Conservation (phyloP, 2,329 filamentous ascomycete genomes). For the Aspergillus tubingensis region DNA sequence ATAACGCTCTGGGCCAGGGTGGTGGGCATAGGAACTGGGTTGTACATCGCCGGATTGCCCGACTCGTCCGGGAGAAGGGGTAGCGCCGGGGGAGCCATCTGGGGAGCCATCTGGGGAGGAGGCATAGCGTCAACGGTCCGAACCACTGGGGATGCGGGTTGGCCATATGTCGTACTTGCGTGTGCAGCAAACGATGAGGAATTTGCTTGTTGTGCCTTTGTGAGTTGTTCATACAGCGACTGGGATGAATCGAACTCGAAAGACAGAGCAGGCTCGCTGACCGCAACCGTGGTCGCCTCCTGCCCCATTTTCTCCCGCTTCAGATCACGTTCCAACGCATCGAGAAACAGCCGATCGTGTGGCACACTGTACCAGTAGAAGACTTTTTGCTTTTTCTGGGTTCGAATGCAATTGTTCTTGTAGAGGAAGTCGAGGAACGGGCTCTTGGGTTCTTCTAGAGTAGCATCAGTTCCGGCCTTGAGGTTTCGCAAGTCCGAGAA, state of each 20-base stretch:
- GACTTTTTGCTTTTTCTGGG: conserved; percentile 99
- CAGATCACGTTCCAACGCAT: conserved; percentile 92
- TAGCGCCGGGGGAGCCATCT: conserved; percentile 70
- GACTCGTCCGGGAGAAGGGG: conserved; percentile 63
- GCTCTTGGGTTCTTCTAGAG: conserved; percentile 97
- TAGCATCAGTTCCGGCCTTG: conserved; percentile 97
- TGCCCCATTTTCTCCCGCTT: conserved; percentile 99
- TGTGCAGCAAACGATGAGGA: conserved; percentile 93
- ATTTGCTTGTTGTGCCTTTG: conserved; percentile 98
- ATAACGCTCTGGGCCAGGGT: conserved; percentile 70
- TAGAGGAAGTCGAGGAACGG: conserved; percentile 97
- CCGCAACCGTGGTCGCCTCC: conserved; percentile 93
- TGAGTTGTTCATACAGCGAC: conserved; percentile 98
- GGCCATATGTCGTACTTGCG: conserved; percentile 62
- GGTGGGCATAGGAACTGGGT: conserved; percentile 68
- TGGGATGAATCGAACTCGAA: conserved; percentile 99
- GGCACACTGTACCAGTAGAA: conserved; percentile 99
- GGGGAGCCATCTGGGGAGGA: conserved; percentile 78
- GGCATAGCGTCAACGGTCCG: conserved; percentile 89
- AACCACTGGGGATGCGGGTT: conserved; percentile 85
- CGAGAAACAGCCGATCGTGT: conserved; percentile 94
- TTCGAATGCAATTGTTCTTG: conserved; percentile 99
- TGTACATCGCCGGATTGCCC: conserved; percentile 70
- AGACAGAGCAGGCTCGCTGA: conserved; percentile 94
- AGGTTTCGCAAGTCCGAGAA: conserved; percentile 98